These are phyloP conservation scores for Goniomonas avonlea DNA, from an alignment of 78 protist species.

Conservation along the genomic window DNA sequence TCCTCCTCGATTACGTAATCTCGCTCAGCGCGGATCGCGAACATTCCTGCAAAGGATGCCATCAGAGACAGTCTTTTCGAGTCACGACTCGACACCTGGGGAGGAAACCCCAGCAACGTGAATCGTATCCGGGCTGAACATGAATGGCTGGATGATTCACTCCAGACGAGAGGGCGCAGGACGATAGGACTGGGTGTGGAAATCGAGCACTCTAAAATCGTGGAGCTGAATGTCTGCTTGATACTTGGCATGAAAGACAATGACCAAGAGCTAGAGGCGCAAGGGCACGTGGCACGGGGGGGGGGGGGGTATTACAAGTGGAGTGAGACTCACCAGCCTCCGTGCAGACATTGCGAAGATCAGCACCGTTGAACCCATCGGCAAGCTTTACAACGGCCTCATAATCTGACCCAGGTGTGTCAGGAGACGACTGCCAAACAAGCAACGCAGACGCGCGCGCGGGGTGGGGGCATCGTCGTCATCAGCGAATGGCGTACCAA, in stretches of 20 bases:
- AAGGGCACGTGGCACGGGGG: too few species aligned
- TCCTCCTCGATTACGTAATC: slow-evolving; percentile 88
- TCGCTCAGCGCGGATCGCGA: slow-evolving; percentile 79
- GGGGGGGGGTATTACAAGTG: too few species aligned
- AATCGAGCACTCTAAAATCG: neutral
- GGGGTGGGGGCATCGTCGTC: neutral
- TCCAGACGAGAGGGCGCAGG: neutral
- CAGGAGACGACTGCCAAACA: too few species aligned
- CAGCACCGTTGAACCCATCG: slow-evolving; percentile 99
- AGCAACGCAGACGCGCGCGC: too few species aligned
- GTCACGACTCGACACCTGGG: neutral
- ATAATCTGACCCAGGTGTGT: too few species aligned
- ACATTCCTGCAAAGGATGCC: slow-evolving; percentile 52
- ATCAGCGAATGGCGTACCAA: slow-evolving; percentile 58
- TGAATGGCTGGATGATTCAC: neutral
- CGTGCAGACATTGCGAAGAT: slow-evolving; percentile 95
- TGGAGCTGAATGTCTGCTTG: neutral
- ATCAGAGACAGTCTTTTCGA: neutral
- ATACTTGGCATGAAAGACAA: neutral
- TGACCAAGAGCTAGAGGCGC: neutral
- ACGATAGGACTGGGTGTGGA: neutral
- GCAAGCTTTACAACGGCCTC: slow-evolving; percentile 91
- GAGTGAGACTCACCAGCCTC: too few species aligned
- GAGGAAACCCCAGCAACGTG: neutral
- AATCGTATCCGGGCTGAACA: neutral